phyloP scores from a whole-genome alignment of 83 land plant species.

The Picea engelmannii region DNA sequence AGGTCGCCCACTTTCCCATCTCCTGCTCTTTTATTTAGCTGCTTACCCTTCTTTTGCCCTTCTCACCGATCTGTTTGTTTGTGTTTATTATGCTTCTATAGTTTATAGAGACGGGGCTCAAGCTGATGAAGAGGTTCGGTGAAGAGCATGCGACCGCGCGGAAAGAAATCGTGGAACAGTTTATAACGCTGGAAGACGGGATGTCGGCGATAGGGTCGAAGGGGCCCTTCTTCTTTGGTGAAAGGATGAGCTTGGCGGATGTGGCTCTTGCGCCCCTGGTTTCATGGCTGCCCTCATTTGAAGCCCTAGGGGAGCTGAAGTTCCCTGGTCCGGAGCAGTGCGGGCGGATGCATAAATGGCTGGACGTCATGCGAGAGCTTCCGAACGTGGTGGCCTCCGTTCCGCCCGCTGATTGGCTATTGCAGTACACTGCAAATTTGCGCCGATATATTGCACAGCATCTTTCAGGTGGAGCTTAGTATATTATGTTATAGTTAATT shows the following conservation, averaged over 20 bases:
- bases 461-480: not conserved
- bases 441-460: not conserved
- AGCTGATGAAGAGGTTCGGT: too few species aligned
- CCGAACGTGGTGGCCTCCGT: not conserved
- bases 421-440: not conserved
- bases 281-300: not conserved
- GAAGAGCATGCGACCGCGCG: too few species aligned
- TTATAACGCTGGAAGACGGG: too few species aligned
- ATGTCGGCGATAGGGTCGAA: not conserved
- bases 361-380: not conserved
- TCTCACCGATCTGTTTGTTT: too few species aligned
- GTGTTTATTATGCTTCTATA: too few species aligned
- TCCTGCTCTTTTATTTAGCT: not conserved
- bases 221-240: not conserved
- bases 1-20: not conserved
- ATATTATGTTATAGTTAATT: too few species aligned
- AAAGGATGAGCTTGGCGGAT: not conserved
- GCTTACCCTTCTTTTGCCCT: not conserved
- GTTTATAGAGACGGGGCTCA: too few species aligned
- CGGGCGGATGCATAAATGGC: not conserved
- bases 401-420: not conserved
- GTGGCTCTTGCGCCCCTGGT: too few species aligned
- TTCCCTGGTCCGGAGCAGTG: not conserved
- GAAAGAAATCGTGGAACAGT: too few species aligned
- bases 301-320: not conserved